Evolutionary conservation across 257 asterid genomes (phyloP).

Genomic region (Mitragyna speciosa): DNA sequence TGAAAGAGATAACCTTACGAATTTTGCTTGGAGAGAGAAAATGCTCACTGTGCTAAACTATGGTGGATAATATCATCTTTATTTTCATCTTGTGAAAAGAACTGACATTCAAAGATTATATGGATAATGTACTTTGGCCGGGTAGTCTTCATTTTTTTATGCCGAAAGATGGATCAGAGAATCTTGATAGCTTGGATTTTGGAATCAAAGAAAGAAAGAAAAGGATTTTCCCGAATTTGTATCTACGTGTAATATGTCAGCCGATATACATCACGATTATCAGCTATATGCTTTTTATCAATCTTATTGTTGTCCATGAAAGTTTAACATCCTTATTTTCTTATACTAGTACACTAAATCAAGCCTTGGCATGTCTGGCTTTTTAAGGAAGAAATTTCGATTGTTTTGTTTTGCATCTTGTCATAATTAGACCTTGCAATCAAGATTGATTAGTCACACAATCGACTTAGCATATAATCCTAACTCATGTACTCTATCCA

Average conservation of each 20-base stretch:
- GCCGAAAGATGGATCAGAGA: neutral
- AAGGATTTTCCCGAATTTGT: neutral
- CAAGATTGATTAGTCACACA: no score
- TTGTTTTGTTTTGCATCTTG: no score
- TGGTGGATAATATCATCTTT: no score
- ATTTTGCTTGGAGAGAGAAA: no score
- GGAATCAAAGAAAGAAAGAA: neutral
- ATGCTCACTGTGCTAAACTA: no score
- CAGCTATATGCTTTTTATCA: neutral
- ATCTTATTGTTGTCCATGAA: neutral
- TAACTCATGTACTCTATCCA: neutral
- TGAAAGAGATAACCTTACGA: no score
- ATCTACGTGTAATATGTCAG: neutral
- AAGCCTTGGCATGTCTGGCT: no score
- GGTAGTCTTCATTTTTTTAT: neutral
- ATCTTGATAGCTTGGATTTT: neutral
- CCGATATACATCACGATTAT: neutral
- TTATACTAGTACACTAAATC: no score
- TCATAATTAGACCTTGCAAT: no score
- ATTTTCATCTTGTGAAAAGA: no score
- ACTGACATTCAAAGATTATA: no score
- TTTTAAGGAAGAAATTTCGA: no score
- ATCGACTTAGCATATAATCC: neutral
- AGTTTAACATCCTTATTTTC: neutral
- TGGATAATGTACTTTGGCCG: neutral